Evolutionary conservation across 805 yeast genomes (phyloP), one percentile per base, ranked within the genome.

Genomic region (Vanderwaltozyma yarrowii): DNA sequence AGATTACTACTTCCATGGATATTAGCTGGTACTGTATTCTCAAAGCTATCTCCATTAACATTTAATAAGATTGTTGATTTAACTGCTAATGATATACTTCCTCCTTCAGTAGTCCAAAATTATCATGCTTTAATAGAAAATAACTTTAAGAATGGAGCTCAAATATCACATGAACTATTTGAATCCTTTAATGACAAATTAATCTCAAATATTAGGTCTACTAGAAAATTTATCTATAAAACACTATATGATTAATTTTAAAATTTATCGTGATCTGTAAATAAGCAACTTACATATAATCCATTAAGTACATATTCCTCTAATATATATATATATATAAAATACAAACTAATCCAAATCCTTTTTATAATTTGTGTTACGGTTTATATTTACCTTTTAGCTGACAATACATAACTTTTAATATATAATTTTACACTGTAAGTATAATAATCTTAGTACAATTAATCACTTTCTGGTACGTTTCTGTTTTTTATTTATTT

Each of bases 21-120:
- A 6, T 35, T 56, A 13, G 53, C 51, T 12, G 49, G 50, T 5
- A 31, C 44, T 10, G 43, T 49, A 5, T 50, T 56, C 33, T 37
- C 46, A 8, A 39, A 41, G 19, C 42, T 51, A 34, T 44, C 53
- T 4, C 64, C 64, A 11, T 32, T 40, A 4, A 51, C 64, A 8
- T 54, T 48, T 36, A 29, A 38, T 9, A 54, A 53, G 33, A 34
- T 43, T 14, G 37, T 42, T 21, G 29, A 30, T 2, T 38, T 45
- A 9, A 15, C 49, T 5, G 44, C 46, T 33, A 41, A 42, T 15
- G 54, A 51, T 32, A 33, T 45, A 12, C 26, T 57, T 2, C 54
- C 59, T 16, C 34, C 28, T 15, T 40, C 45, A 4, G 39, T 46
- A 16, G 45, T 40, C 4, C 34, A 38, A 7, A 36, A 27, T 14